Conservation (phyloP, 306 rosid genomes). For the Vicia faba region DNA sequence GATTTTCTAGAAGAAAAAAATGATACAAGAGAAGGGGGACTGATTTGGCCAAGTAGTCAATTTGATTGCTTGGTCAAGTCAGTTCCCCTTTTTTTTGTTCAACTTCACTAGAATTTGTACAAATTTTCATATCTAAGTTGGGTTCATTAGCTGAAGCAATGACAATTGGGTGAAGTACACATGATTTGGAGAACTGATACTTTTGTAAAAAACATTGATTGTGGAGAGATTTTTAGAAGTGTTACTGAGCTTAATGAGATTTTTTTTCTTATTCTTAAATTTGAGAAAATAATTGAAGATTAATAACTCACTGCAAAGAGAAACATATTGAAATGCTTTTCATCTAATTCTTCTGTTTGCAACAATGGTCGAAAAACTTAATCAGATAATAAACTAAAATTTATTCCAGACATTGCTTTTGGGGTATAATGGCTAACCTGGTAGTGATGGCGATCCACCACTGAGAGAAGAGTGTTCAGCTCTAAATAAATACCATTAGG, state of each 20-base stretch:
- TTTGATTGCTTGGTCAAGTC: constrained; percentile 48
- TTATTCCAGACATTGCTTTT: constrained; percentile 1
- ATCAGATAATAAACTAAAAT: background rate
- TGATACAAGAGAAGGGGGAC: constrained; percentile 45
- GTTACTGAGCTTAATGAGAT: background rate
- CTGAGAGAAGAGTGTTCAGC: constrained; percentile 6
- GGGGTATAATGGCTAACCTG: background rate
- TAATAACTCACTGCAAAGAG: background rate
- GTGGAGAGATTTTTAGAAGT: background rate
- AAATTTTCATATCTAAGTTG: constrained; percentile 23
- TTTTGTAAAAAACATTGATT: constrained; percentile 5
- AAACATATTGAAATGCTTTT: constrained; percentile 2
- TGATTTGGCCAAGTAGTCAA: constrained; percentile 51
- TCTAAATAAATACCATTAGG: background rate
- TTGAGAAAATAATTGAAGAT: background rate
- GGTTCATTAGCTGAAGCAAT: constrained; percentile 16
- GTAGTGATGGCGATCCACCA: background rate
- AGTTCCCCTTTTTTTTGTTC: constrained; percentile 47
- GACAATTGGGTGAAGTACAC: constrained; percentile 4
- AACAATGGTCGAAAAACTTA: background rate
- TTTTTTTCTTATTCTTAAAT: background rate
- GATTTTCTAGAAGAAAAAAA: background rate
- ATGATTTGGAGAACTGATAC: constrained; percentile 4
- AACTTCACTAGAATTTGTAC: background rate
- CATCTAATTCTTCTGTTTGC: background rate